Evolutionary conservation across 2,329 filamentous ascomycete genomes (phyloP).

Genomic region (Juglanconis juglandina): DNA sequence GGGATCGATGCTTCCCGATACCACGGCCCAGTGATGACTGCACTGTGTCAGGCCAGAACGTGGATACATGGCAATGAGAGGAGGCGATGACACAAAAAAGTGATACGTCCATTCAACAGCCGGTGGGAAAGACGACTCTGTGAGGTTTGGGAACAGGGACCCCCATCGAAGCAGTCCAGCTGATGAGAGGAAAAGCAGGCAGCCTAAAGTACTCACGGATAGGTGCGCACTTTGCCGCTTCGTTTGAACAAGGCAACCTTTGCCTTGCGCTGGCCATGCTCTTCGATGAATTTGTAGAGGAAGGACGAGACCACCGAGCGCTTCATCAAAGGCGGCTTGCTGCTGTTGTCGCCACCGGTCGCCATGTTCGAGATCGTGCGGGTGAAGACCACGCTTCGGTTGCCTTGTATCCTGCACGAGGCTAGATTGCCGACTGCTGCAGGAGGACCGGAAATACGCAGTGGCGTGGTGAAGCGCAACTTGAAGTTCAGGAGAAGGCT

Average conservation of each 20-base stretch:
- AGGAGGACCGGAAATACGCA: background rate
- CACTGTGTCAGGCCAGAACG: constrained; percentile 7
- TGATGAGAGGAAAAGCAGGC: background rate
- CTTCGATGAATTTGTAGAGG: constrained; percentile 42
- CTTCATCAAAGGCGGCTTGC: constrained; percentile 25
- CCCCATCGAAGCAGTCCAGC: background rate
- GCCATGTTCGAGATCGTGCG: constrained; percentile 19
- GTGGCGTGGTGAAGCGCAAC: background rate
- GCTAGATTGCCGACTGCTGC: background rate
- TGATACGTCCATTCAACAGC: background rate
- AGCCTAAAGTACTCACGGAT: constrained; percentile 43
- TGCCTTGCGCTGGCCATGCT: constrained; percentile 32
- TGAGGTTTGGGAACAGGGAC: background rate
- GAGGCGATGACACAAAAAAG: no score
- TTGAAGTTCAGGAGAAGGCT: background rate
- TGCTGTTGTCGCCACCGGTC: background rate
- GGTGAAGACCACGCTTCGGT: background rate
- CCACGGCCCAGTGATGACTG: constrained; percentile 56
- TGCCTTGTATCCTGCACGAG: background rate
- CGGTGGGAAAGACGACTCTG: background rate
- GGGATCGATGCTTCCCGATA: constrained; percentile 58
- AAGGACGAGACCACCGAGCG: constrained; percentile 48
- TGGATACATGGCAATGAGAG: background rate
- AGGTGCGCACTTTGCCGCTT: constrained; percentile 57
- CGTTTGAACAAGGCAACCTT: constrained; percentile 61